Conservation (phyloP, 2,329 filamentous ascomycete genomes). For the Botrytis paeoniae region DNA sequence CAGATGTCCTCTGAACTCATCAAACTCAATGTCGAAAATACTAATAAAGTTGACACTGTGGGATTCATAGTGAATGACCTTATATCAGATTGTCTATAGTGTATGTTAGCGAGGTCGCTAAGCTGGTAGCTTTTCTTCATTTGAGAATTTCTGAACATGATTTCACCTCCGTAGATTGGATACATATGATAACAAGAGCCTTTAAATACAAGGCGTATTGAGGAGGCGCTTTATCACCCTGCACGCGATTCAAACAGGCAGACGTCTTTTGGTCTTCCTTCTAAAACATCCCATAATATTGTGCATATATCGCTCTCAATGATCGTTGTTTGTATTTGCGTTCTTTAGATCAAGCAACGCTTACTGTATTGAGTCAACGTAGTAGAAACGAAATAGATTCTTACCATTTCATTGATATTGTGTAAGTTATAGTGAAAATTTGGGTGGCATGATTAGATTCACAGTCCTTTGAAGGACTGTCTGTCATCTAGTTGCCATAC, state of each 20-base stretch:
- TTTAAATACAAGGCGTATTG: neutral
- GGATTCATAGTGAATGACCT: neutral
- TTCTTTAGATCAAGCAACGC: neutral
- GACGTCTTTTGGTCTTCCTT: no score
- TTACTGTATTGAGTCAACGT: no score
- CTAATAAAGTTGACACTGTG: rapidly evolving
- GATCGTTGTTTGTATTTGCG: neutral
- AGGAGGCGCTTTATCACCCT: no score
- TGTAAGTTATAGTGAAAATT: rapidly evolving
- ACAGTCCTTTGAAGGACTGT: neutral
- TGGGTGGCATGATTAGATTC: neutral
- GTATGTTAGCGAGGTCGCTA: neutral
- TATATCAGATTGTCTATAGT: neutral
- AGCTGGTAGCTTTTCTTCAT: neutral
- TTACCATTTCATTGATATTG: neutral
- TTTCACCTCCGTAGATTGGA: neutral
- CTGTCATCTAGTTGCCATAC: neutral
- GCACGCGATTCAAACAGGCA: no score
- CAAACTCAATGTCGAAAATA: neutral
- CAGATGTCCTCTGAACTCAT: neutral
- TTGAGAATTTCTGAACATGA: neutral
- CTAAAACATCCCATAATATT: no score
- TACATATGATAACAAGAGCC: neutral
- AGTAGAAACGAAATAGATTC: neutral
- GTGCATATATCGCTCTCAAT: no score